Evolutionary conservation across 257 asterid genomes (phyloP).

Genomic region (Lycium ferocissimum): DNA sequence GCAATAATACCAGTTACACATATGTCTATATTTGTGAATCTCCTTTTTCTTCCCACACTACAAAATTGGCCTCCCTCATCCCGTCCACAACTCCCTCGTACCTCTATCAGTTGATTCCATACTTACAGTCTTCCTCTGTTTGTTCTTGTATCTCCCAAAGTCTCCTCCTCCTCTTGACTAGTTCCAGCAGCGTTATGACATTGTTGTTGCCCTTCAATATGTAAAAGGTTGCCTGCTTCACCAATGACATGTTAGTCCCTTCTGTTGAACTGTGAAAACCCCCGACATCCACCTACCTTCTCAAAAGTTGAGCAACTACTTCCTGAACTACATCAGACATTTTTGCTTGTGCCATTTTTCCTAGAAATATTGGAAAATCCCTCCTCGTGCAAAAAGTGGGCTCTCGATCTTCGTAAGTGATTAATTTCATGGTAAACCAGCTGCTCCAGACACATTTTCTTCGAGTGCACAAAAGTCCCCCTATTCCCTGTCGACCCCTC

Average conservation of each 20-base stretch:
- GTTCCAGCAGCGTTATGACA: neutral
- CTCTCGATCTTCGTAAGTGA: neutral
- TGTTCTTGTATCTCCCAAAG: neutral
- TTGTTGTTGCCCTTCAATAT: slow-evolving; percentile 6
- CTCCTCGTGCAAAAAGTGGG: neutral
- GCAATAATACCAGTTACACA: neutral
- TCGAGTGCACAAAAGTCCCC: neutral
- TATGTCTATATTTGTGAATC: neutral
- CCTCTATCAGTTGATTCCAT: neutral
- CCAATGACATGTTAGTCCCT: neutral
- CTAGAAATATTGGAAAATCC: neutral
- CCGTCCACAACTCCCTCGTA: neutral
- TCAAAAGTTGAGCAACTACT: neutral
- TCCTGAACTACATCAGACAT: neutral
- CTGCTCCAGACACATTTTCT: neutral
- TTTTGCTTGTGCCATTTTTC: neutral
- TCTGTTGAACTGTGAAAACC: neutral
- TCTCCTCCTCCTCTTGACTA: neutral
- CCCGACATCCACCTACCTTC: neutral
- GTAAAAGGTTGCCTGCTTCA: neutral
- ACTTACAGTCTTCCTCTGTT: neutral
- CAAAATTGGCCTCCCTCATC: neutral
- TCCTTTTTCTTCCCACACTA: neutral
- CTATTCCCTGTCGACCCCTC: neutral
- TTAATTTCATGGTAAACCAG: no score